A percentile compares a stretch with the other conserved stretches of the same genome.
Conservation (phyloP, 306 rosid genomes). For the Cucurbita moschata region DNA sequence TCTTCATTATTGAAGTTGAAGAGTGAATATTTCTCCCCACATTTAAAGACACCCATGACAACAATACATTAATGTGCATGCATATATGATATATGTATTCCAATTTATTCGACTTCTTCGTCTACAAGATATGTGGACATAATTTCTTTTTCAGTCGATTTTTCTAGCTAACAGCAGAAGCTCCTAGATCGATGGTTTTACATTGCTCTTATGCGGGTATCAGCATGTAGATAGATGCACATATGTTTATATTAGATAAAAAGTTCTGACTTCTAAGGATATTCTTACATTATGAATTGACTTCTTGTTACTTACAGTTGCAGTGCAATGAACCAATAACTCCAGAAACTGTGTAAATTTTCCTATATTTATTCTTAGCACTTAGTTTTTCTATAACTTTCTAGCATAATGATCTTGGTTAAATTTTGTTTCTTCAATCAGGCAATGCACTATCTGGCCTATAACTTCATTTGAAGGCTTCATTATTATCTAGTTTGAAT, state of each 20-base stretch:
- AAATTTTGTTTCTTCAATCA: not conserved
- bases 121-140: not conserved
- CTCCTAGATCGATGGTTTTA: not conserved
- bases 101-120: not conserved
- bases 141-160: not conserved
- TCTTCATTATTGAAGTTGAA: constrained; percentile 1
- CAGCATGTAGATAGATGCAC: not conserved
- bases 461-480: not conserved
- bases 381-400: not conserved
- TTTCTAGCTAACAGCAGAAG: not conserved
- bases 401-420: not conserved
- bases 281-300: not conserved
- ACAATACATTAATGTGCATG: not conserved
- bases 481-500: not conserved
- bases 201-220: not conserved
- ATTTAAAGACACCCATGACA: not conserved
- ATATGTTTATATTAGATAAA: not conserved
- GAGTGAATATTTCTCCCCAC: not conserved
- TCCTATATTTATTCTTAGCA: not conserved
- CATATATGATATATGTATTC: not conserved
- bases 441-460: not conserved
- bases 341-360: not conserved
- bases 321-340: not conserved
- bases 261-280: not conserved
- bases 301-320: not conserved